Conservation (phyloP, 2,329 filamentous ascomycete species). For the Colletotrichum sansevieriae region DNA sequence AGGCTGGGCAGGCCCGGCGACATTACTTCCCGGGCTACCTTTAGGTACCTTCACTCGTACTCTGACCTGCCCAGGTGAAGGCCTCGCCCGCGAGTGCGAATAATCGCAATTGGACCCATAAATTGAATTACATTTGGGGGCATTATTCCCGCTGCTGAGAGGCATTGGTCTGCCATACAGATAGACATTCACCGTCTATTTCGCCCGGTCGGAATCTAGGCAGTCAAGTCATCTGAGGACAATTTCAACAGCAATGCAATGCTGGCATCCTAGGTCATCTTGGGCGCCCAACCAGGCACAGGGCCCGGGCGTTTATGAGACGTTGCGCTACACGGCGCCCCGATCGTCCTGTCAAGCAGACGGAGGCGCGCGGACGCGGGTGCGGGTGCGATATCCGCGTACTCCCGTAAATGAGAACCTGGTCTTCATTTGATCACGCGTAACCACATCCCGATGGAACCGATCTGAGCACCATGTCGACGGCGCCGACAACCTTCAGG, state of each 20-base stretch:
- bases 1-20: conserved; percentile 5
- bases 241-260: no score
- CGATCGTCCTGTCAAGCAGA: conserved; percentile 14
- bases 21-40: not conserved
- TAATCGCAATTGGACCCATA: no score
- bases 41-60: no score
- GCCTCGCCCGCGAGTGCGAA: no score
- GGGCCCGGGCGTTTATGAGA: conserved; percentile 1
- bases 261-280: no score
- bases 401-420: conserved; percentile 5
- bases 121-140: no score
- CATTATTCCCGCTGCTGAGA: no score
- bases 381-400: conserved; percentile 16
- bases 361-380: not conserved
- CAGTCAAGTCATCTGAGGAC: not conserved
- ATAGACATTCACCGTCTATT: no score
- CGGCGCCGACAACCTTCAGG: conserved; percentile 12
- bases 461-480: not conserved
- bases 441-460: not conserved
- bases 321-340: conserved; percentile 4
- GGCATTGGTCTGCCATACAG: no score
- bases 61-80: no score
- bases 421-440: conserved; percentile 4
- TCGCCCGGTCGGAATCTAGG: not conserved
- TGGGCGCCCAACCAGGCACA: no score